Base-by-base conservation (phyloP, 495 filamentous ascomycete species). In the Corynascus novoguineensis region DNA sequence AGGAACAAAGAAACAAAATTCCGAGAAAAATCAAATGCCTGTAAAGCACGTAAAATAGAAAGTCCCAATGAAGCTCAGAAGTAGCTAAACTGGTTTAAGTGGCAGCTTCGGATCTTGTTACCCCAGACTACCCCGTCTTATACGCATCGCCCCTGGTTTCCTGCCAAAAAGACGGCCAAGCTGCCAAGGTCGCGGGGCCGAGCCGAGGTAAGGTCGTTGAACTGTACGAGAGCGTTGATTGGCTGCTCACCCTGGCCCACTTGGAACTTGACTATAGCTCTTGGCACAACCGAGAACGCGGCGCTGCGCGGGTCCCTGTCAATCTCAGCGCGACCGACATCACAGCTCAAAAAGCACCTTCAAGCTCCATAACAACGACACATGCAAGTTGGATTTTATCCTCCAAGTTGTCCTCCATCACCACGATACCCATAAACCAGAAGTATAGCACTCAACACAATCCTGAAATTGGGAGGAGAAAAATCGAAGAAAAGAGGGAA, bases 171-270 rank as follows among this genome's bases (percentile, higher is more conserved):
- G 15, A 10, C 41, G 5, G 40, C 9, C 4, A 22, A 34, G 47
- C 8, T 4, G 5, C 47, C 31, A 21, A 50, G 19, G 7, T 15
- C 47, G 47, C 47, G 22, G 45, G 49, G 25, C 44, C 54, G 61
- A 67, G 63, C 66, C 64, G 63, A 69, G 66, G 65, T 22, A 32
- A n/a, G n/a, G 27, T 24, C 8, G 0, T 3, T 15, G 5, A 17
- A 17, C 12, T 41, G n/a, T n/a, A n/a, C n/a, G n/a, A 9, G 4
- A 12, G 5, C 15, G 21, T n/a, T 64, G 62, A 68, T 69, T 69
- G 67, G 67, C 40, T 28, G 34, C 55, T 66, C 57, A 68, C 63
- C 61, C 53, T 48, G 52, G 3, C 41, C 25, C 53, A 57, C 60
- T 57, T 53, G 61, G 52, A n/a, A n/a, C n/a, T n/a, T n/a, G n/a